A percentile compares a stretch with the other conserved stretches of the same genome.
phyloP scores from a whole-genome alignment of 2,329 filamentous ascomycete genomes.

The Cladobotryum mycophilum region DNA sequence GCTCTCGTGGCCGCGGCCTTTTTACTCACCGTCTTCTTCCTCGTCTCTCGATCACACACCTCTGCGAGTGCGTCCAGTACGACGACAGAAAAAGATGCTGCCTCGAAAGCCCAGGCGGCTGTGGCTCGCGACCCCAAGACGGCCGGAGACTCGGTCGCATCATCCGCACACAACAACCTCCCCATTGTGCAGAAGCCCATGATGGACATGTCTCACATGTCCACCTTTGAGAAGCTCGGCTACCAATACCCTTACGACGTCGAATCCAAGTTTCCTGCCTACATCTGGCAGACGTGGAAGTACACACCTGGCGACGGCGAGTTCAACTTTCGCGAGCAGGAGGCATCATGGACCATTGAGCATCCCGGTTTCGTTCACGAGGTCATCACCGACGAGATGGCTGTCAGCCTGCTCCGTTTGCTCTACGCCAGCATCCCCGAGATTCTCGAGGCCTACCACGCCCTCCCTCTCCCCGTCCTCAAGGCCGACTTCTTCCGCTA shows the following conservation, averaged over 20 bases:
- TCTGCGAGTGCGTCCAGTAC: constrained; percentile 4
- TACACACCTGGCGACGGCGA: constrained; percentile 68
- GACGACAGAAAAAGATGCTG: constrained; percentile 13
- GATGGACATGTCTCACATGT: constrained; percentile 64
- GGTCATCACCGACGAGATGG: constrained; percentile 88
- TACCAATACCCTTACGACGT: constrained; percentile 95
- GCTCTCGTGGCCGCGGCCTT: constrained; percentile 65
- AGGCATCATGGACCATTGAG: constrained; percentile 81
- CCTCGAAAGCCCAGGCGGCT: constrained; percentile 17
- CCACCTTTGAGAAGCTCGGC: constrained; percentile 72
- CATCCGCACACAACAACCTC: constrained; percentile 7
- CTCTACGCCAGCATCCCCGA: constrained; percentile 80
- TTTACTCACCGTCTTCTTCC: constrained; percentile 61
- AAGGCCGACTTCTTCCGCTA: constrained; percentile 78
- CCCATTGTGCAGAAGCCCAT: constrained; percentile 52
- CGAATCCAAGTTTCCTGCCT: constrained; percentile 83
- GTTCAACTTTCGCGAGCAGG: constrained; percentile 76
- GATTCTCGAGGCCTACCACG: constrained; percentile 68
- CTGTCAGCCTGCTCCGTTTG: constrained; percentile 72
- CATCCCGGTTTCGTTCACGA: constrained; percentile 94
- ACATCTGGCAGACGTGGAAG: constrained; percentile 99
- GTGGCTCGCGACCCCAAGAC: not conserved
- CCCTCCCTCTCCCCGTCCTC: constrained; percentile 66
- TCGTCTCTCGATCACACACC: constrained; percentile 56
- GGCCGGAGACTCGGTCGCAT: not conserved